Conservation (phyloP, 257 asterid genomes). For the Linderniella brevidens region DNA sequence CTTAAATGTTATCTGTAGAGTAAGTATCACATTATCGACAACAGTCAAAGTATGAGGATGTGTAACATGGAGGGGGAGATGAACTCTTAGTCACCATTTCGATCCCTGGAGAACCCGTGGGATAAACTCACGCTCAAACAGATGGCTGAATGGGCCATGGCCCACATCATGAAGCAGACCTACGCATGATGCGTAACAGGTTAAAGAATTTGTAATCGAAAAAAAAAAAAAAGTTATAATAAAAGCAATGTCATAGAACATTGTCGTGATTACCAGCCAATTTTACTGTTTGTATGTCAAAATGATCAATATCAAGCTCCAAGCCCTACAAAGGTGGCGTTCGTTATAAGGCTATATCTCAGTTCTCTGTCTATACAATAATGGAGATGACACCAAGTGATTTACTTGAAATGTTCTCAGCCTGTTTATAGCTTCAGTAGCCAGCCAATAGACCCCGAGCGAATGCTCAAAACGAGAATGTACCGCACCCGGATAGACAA, state of each 20-base stretch:
- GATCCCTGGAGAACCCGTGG: conserved; percentile 37
- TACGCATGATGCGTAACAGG: conserved; percentile 18
- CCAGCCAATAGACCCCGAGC: conserved; percentile 84
- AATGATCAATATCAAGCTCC: conserved; percentile 64
- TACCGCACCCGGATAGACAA: conserved; percentile 95
- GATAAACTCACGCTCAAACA: conserved; percentile 68
- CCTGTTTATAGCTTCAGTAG: conserved; percentile 56
- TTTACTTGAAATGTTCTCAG: conserved; percentile 59
- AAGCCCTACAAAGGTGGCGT: conserved; percentile 38
- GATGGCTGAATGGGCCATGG: conserved; percentile 95
- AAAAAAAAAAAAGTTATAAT: conserved; percentile 9
- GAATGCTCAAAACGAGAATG: conserved; percentile 96
- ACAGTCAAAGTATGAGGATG: too few relatives aligned
- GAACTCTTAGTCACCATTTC: conserved; percentile 31
- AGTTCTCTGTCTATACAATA: conserved; percentile 12
- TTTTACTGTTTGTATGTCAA: conserved; percentile 61
- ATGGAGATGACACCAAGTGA: conserved; percentile 8
- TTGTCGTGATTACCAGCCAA: conserved; percentile 41
- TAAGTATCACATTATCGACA: too few relatives aligned
- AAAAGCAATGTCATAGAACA: conserved; percentile 3
- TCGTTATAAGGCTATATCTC: conserved; percentile 10
- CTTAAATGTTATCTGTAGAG: too few relatives aligned
- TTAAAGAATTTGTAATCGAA: conserved; percentile 10
- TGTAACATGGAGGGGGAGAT: too few relatives aligned
- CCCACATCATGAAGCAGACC: conserved; percentile 93